phyloP scores from a whole-genome alignment of 2,329 filamentous ascomycete genomes.

The Arthrocladium fulminans region DNA sequence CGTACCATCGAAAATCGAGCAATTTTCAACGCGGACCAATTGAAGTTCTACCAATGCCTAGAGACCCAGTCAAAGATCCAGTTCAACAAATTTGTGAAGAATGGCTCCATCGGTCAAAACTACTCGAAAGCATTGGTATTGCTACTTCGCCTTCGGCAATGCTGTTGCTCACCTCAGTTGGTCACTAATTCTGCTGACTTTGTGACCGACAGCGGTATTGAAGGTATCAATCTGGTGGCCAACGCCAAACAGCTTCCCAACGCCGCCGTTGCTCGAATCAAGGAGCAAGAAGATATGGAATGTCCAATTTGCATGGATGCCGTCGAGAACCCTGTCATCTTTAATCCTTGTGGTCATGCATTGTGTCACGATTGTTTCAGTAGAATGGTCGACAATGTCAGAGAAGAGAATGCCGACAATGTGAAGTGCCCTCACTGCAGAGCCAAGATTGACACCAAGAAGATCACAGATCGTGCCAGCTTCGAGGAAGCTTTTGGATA shows the following conservation, averaged over 20 bases:
- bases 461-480: slow-evolving; percentile 62
- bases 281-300: slow-evolving; percentile 53
- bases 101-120: slow-evolving; percentile 56
- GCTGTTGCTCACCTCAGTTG: slow-evolving; percentile 67
- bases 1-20: slow-evolving; percentile 54
- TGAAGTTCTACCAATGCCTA: slow-evolving; percentile 55
- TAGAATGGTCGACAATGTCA: slow-evolving; percentile 55
- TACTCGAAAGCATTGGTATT: slow-evolving; percentile 77
- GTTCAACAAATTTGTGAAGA: slow-evolving; percentile 67
- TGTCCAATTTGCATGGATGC: slow-evolving; percentile 78
- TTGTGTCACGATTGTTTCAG: slow-evolving; percentile 69
- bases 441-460: slow-evolving; percentile 54
- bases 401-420: slow-evolving; percentile 51
- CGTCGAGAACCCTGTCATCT: slow-evolving; percentile 64
- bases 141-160: slow-evolving; percentile 68
- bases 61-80: slow-evolving; percentile 58
- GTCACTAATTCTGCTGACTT: slow-evolving; percentile 50
- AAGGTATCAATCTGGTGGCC: slow-evolving; percentile 46
- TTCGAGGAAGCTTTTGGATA: slow-evolving; percentile 63
- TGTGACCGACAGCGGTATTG: slow-evolving; percentile 41
- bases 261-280: slow-evolving; percentile 60
- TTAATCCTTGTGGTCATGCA: slow-evolving; percentile 75
- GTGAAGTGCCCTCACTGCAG: slow-evolving; percentile 71
- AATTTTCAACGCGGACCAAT: slow-evolving; percentile 58
- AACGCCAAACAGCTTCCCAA: slow-evolving; percentile 53